Evolutionary conservation across 2,329 filamentous ascomycete genomes (phyloP).

Genomic region (Pyrenophora tritici-repentis): DNA sequence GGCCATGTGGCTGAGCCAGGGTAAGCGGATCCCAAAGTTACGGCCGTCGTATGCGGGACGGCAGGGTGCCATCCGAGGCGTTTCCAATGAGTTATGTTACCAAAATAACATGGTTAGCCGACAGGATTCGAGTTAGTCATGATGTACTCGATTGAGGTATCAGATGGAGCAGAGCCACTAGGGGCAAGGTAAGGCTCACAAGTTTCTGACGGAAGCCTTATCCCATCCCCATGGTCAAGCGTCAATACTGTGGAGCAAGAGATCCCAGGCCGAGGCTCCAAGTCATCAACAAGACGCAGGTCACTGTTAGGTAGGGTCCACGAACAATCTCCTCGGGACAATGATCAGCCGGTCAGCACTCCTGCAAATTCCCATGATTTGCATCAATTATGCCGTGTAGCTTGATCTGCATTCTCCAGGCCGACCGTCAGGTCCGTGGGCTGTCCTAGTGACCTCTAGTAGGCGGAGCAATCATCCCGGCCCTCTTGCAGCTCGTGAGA

Average conservation of each 20-base stretch:
- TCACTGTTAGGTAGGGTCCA: constrained; percentile 15
- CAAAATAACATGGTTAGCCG: constrained; percentile 3
- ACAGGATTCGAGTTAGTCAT: not conserved
- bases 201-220: no score
- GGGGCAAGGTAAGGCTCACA: constrained; percentile 9
- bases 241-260: not conserved
- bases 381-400: constrained; percentile 14
- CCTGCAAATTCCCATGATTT: constrained; percentile 14
- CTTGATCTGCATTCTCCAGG: constrained; percentile 2
- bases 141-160: constrained; percentile 7
- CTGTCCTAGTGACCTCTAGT: not conserved
- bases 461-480: not conserved
- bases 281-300: not conserved
- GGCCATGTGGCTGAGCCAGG: constrained; percentile 3
- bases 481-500: no score
- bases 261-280: not conserved
- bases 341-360: constrained; percentile 1
- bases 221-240: no score
- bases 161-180: not conserved
- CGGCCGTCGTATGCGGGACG: not conserved
- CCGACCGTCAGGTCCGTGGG: not conserved
- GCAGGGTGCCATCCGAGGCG: not conserved
- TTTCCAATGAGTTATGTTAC: constrained; percentile 1
- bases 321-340: not conserved
- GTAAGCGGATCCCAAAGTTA: not conserved